Evolutionary conservation across 1,139 yeast species (phyloP), one percentile per base, ranked within the genome.

Genomic region (Yamadazyma triangularis): DNA sequence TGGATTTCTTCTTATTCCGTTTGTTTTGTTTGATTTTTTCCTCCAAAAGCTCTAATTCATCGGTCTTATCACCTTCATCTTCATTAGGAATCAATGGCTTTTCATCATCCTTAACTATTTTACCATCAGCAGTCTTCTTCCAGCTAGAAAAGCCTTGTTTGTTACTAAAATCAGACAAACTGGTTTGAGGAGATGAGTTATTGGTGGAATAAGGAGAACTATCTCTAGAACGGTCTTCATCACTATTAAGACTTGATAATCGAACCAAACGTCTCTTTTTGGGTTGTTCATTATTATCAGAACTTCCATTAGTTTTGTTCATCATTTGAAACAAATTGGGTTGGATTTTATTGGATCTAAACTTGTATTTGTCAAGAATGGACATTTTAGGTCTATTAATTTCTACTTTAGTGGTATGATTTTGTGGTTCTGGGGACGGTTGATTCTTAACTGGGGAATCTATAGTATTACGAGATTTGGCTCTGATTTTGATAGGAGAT

Each of bases 301-400:
- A 8, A 44, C 31, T 30, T 45, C 38, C 33, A 5, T 18, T 6
- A 8, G 23, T 29, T 25, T 25, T 27, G 7, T 15, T 20, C 42
- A 48, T 31, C 36, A 48, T 30, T 50, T 64, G 39, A 50, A 46
- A 10, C 8, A 53, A 47, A 33, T 41, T 48, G 34, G 53, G 62
- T 18, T 48, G 40, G 38, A 55, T 58, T 22, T 59, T 54, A 28
- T 53, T 52, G 36, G 46, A 47, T 18, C 9, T 18, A 18, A 18
- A 18, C 31, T 61, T 60, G 42, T 73, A 74, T 46, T 72, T 73
- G 38, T 73, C 74, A 34, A 70, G 63, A 36, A 78, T 77, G 2
- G 83, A 72, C 26, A 64, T 59, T 33, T 66, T 72, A 14, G 77
- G 77, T 42, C 66, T 74, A 28, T 60, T 60, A 26, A 77, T 53